These are phyloP conservation scores for Calonectria pseudoturangicola DNA, from an alignment of 2,329 filamentous ascomycete species.

Conservation along the genomic window DNA sequence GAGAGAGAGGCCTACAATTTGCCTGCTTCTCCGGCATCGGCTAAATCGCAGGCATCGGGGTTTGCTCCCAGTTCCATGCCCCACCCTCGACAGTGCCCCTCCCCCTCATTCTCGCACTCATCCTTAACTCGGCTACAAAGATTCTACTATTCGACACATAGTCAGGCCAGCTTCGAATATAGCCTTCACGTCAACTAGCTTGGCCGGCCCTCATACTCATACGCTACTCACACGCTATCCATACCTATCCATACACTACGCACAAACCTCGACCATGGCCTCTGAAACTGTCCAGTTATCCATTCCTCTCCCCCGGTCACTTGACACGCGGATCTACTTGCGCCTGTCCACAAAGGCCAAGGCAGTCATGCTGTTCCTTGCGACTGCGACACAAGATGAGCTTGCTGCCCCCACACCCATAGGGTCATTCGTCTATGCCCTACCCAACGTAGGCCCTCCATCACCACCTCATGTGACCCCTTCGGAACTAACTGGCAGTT, in stretches of 20 bases:
- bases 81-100: conserved; percentile 30
- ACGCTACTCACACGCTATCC: too few species aligned
- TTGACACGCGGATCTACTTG: conserved; percentile 77
- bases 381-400: conserved; percentile 74
- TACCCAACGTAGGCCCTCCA: conserved; percentile 83
- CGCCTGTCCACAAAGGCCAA: conserved; percentile 75
- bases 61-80: conserved; percentile 1
- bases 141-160: conserved; percentile 20
- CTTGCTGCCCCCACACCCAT: conserved; percentile 73
- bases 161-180: not conserved
- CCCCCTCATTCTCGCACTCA: conserved; percentile 13
- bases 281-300: conserved; percentile 67
- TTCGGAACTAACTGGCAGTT: conserved; percentile 38
- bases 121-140: conserved; percentile 4
- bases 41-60: not conserved
- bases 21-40: conserved; percentile 14
- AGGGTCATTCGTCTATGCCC: conserved; percentile 94
- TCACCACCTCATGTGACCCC: conserved; percentile 28
- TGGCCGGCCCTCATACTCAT: not conserved
- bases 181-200: not conserved
- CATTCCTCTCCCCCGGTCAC: conserved; percentile 75
- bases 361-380: conserved; percentile 76
- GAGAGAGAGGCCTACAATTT: not conserved
- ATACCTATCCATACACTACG: too few species aligned
- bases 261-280: conserved; percentile 47